Evolutionary conservation across 441 rosid genomes (phyloP), one percentile per base, ranked within the genome.

Genomic region (Bocquillonia castaneifolia): DNA sequence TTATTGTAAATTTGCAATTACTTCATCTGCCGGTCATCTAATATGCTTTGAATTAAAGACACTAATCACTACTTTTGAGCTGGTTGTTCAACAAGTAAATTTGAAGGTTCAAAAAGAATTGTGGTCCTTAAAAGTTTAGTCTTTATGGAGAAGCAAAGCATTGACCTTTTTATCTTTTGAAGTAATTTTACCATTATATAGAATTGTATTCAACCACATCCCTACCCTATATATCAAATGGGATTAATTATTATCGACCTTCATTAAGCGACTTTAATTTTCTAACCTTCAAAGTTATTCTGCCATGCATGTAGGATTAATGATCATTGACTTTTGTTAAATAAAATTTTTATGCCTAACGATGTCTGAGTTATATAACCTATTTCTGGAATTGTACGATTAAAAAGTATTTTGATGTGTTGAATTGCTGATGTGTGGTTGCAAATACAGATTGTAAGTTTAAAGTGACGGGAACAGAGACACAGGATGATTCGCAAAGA

Each of bases 401-500:
- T 55, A 31, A 26, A 67, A 57, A 45, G 56, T 22, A 32, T 75
- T 51, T 62, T 55, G 25, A 52, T 69, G 34, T 58, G 52, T 64
- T 63, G 70, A 65, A 48, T 56, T 75, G 78, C 61, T 84, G 91
- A 86, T 73, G 73, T 73, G 73, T 76, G 72, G 82, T 68, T 63
- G 47, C 79, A 23, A 74, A 64, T 53, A 56, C 73, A 59, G 87
- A 83, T 72, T 73, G 74, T 70, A 77, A 77, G 54, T 59, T 70
- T 48, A 71, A 78, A 55, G 58, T 57, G 23, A 71, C 69, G 54
- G 80, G 77, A 70, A 72, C 71, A 0, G 78, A 77, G 55, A 67
- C 66, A 78, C 56, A 26, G 74, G 74, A 42, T 42, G 71, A 78
- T 71, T 69, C 73, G 0, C 42, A 18, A 22, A 40, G 14, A 60